Evolutionary conservation across 352 stramenopile genomes (phyloP), one percentile per base, ranked within the genome.

Genomic region (Globisporangium apiculatum): DNA sequence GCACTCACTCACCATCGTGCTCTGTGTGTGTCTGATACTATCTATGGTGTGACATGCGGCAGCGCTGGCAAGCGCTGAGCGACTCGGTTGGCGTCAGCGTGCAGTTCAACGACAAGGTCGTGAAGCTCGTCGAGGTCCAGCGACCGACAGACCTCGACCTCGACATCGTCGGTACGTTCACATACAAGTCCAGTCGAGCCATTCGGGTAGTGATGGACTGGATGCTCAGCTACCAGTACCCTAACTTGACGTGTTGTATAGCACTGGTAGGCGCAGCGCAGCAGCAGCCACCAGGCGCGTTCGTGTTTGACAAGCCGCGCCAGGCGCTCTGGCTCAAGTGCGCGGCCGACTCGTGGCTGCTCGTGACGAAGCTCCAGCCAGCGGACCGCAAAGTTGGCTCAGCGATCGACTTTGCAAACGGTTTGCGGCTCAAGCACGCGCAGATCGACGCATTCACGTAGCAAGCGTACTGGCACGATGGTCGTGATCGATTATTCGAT

Each of bases 351-450:
- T 79, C 69, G 17, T 92, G 80, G 80, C 61, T 94, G 35, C 45
- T 89, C 10, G 65, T 94, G 40, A 75, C 72, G n/a, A 83, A 82
- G 31, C 59, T 94, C 38, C 82, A 92, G 48, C 73, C 80, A 38
- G 73, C 75, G 1, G 77, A 89, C 55, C 71, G 77, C 38, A 89
- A 87, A 48, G 56, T 91, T 41, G 78, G 78, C 36, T 49, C 53
- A 0, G 80, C 82, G 0, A 51, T 89, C 37, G 84, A 94, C 51
- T 94, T 94, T 53, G 85, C 81, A 61, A 94, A 94, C 55, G 80
- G 82, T 14, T 76, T 86, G 49, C 82, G 80, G 1, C 69, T 94
- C 43, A 87, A 91, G 57, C 79, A 82, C 48, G 62, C 70, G 47
- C 72, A 86, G 31, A 62, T 31, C 24, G 24, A 31, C 24, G 2